phyloP scores from a whole-genome alignment of 2,329 filamentous ascomycete genomes.

The Neophaeococcomyces mojaviensis region DNA sequence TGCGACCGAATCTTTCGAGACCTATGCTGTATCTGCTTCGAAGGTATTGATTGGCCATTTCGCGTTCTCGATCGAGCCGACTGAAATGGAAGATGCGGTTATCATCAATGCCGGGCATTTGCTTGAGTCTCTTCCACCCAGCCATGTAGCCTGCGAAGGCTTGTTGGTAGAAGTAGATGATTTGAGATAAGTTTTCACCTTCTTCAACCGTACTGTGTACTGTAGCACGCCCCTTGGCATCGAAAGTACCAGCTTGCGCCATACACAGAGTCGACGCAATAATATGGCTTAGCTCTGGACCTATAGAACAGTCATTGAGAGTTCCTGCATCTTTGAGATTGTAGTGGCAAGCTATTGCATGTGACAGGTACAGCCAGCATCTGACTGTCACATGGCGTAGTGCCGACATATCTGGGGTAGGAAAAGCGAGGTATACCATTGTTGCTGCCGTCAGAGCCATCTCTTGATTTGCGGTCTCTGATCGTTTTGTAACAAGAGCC shows the following conservation, averaged over 20 bases:
- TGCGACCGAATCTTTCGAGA: neutral
- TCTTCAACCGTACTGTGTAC: too few relatives aligned
- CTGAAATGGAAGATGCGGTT: neutral
- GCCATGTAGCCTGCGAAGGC: constrained; percentile 3
- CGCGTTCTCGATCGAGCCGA: neutral
- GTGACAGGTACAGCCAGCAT: neutral
- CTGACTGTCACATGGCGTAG: neutral
- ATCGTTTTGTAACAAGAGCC: neutral
- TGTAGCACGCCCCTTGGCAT: too few relatives aligned
- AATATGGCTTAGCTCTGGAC: constrained; percentile 6
- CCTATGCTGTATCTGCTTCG: neutral
- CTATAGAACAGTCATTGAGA: constrained; percentile 9
- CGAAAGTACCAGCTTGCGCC: too few relatives aligned
- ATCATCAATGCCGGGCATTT: neutral
- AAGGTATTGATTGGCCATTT: neutral
- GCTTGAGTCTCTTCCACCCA: neutral
- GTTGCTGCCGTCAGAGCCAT: neutral
- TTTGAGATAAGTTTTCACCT: neutral
- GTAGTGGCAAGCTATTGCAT: constrained; percentile 1
- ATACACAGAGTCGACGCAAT: constrained; percentile 1
- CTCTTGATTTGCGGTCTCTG: neutral
- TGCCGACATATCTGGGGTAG: neutral
- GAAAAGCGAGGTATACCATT: constrained; percentile 7
- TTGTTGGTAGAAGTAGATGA: neutral
- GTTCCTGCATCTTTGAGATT: neutral